Evolutionary conservation across 2,329 filamentous ascomycete genomes (phyloP).

Genomic region (Geosmithia flava): DNA sequence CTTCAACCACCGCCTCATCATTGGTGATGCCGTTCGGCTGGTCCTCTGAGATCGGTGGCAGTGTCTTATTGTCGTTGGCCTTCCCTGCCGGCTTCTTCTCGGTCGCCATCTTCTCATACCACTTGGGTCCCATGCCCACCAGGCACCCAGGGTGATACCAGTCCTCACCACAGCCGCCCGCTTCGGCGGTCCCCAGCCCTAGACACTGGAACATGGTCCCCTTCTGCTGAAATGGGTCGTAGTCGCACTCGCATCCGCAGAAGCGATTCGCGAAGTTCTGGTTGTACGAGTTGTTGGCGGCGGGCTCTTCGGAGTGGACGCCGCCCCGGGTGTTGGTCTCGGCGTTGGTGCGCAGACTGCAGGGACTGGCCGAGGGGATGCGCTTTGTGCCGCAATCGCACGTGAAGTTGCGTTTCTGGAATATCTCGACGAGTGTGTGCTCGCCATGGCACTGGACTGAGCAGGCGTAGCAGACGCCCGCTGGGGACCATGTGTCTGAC

Average conservation of each 20-base stretch:
- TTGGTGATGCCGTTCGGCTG: conserved; percentile 1
- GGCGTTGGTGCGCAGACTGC: conserved; percentile 61
- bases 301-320: conserved; percentile 64
- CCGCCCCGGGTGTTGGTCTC: conserved; percentile 63
- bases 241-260: conserved; percentile 79
- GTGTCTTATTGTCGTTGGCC: conserved; percentile 8
- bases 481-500: conserved; percentile 40
- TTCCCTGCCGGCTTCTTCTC: conserved; percentile 15
- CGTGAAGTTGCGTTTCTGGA: conserved; percentile 87
- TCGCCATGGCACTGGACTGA: conserved; percentile 95
- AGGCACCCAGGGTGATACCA: conserved; percentile 96
- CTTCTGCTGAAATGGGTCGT: conserved; percentile 79
- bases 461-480: conserved; percentile 91
- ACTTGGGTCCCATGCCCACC: conserved; percentile 64
- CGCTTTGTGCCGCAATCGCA: conserved; percentile 93
- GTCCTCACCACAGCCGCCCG: conserved; percentile 88
- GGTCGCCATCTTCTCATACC: conserved; percentile 44
- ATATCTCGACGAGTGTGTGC: conserved; percentile 88
- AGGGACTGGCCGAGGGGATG: conserved; percentile 57
- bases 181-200: conserved; percentile 66
- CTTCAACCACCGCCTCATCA: conserved; percentile 19
- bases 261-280: conserved; percentile 92
- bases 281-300: conserved; percentile 75
- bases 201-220: conserved; percentile 98
- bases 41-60: conserved; percentile 29